Evolutionary conservation across 148 eudicot species (phyloP), one percentile per base, ranked within the genome.

Genomic region (Agrostemma githago): DNA sequence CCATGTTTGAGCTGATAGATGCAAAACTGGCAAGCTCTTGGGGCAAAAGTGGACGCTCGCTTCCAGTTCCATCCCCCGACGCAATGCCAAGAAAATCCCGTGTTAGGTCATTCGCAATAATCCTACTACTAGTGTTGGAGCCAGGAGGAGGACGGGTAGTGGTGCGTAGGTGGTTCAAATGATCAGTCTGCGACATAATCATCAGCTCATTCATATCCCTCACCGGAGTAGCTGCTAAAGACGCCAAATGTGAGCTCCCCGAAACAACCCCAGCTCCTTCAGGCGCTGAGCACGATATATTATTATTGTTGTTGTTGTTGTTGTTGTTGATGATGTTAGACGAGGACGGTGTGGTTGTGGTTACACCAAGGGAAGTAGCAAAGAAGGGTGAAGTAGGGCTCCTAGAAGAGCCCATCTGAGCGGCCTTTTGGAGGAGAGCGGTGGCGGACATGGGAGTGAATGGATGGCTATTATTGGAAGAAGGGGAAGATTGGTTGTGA

Each of bases 41-140:
- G 2, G 94, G 86, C 60, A 78, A 84, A 73, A 88, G 85, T 37
- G 85, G 85, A 66, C 84, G 84, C 26, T 79, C 86, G 66, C 78
- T 87, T 51, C 76, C 77, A 51, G 76, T 87, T 51, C 76, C 77
- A 51, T 82, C 92, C 4, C 68, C 72, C 7, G 88, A 84, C 40
- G 90, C 88, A 82, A 90, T 80, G 40, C 98, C 98, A 19, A 92
- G 85, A 58, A 95, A 95, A 80, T 95, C 98, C 72, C 98, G 84
- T 5, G 98, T 95, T 2, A 79, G 64, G 34, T 82, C 76, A 16
- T 71, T 77, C 11, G 81, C 81, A 9, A 42, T 74, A 11, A 43
- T 74, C 15, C 75, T 72, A 21, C 34, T 26, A 26, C 34, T 26
- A 26, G 1, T 26, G 34, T 69, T 73, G 67, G 72, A 78, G 39